A percentile compares a stretch with the other conserved stretches of the same genome.
Conservation (phyloP, 164 flowering plant species). For the Platanus orientalis region DNA sequence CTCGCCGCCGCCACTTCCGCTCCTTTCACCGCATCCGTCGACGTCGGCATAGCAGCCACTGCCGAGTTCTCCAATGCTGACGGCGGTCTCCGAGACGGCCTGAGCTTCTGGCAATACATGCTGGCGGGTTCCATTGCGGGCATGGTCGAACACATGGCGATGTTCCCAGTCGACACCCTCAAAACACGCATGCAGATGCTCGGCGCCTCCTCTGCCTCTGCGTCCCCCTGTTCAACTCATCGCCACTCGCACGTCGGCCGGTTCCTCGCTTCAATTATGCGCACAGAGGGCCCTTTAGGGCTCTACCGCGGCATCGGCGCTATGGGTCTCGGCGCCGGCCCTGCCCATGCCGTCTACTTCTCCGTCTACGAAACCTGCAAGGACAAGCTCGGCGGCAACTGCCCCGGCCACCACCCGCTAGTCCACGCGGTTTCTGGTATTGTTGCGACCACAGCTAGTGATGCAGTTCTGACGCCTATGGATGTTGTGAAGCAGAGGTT, state of each 20-base stretch:
- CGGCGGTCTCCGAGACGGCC: too few species aligned
- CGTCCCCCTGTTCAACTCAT: too few species aligned
- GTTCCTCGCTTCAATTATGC: conserved; percentile 19
- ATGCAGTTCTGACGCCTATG: conserved; percentile 67
- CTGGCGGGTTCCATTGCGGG: too few species aligned
- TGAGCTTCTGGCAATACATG: too few species aligned
- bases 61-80: too few species aligned
- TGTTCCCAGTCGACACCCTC: too few species aligned
- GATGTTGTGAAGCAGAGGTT: conserved; percentile 76
- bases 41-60: too few species aligned
- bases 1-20: too few species aligned
- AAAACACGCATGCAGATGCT: too few species aligned
- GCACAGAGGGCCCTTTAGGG: conserved; percentile 52
- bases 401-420: conserved; percentile 25
- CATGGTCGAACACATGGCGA: too few species aligned
- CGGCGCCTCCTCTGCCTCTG: too few species aligned
- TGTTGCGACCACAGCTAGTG: conserved; percentile 53
- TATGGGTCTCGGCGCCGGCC: conserved; percentile 74
- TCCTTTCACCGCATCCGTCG: too few species aligned
- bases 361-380: conserved; percentile 53
- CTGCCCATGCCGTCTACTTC: conserved; percentile 67
- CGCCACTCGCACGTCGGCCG: conserved; percentile 8
- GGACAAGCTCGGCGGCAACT: conserved; percentile 34
- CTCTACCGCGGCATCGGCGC: conserved; percentile 72
- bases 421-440: conserved; percentile 55